Percentiles rank a stretch among this genome's conserved stretches.
Conservation (phyloP, 805 yeast genomes). For the Kodamaea neixiangensis region DNA sequence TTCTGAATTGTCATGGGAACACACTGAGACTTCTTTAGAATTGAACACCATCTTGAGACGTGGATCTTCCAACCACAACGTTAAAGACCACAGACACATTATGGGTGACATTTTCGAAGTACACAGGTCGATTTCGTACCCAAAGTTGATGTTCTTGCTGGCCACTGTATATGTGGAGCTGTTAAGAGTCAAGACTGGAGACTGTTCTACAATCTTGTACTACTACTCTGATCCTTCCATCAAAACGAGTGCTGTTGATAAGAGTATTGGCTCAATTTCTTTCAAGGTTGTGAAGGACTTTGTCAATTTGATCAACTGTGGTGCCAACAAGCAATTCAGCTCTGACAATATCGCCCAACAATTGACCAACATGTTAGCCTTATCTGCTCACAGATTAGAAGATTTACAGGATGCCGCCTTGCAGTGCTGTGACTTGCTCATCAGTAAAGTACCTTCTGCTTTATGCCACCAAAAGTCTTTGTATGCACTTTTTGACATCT, state of each 20-base stretch:
- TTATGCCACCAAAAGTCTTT: slow-evolving; percentile 73
- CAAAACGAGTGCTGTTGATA: slow-evolving; percentile 64
- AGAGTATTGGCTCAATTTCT: slow-evolving; percentile 66
- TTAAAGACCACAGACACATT: slow-evolving; percentile 70
- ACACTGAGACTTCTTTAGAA: slow-evolving; percentile 89
- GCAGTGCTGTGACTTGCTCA: slow-evolving; percentile 69
- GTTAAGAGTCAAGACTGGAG: slow-evolving; percentile 76
- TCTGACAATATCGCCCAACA: slow-evolving; percentile 63
- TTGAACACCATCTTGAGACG: slow-evolving; percentile 87
- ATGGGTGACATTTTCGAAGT: slow-evolving; percentile 53
- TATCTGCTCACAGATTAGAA: slow-evolving; percentile 76
- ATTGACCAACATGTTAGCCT: slow-evolving; percentile 62
- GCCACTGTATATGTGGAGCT: slow-evolving; percentile 79
- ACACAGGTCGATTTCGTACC: slow-evolving; percentile 59
- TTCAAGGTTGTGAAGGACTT: slow-evolving; percentile 59
- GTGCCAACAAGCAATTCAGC: slow-evolving; percentile 56
- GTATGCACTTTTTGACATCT: slow-evolving; percentile 77
- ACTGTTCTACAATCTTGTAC: slow-evolving; percentile 71
- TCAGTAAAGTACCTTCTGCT: slow-evolving; percentile 70
- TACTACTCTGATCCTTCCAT: slow-evolving; percentile 89
- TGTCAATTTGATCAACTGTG: slow-evolving; percentile 50
- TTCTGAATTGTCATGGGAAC: slow-evolving; percentile 43
- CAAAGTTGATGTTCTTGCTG: slow-evolving; percentile 84
- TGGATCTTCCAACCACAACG: slow-evolving; percentile 81
- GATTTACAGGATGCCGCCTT: slow-evolving; percentile 79